Percentiles rank a stretch among this genome's conserved stretches.
Conservation (phyloP, 768 basidiomycete species). For the Boletus bicolor region DNA sequence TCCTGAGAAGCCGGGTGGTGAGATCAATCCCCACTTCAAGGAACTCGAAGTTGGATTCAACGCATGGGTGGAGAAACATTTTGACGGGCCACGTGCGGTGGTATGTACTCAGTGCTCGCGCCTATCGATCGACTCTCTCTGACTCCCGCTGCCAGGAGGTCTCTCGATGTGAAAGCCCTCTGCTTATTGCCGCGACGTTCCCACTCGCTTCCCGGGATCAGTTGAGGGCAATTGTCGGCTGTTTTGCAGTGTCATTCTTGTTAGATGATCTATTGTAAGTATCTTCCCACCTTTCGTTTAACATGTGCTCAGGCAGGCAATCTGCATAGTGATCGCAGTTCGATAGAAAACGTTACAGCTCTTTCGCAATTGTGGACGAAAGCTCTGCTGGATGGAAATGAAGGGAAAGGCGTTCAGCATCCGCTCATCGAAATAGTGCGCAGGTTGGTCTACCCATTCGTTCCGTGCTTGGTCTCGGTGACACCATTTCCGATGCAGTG, state of each 20-base stretch:
- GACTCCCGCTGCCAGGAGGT: too few relatives aligned
- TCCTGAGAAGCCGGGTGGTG: too few relatives aligned
- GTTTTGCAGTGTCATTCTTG: background rate
- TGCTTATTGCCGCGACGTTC: too few relatives aligned
- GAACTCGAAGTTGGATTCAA: too few relatives aligned
- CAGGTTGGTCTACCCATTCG: background rate
- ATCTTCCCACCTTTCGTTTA: background rate
- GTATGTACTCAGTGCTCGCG: too few relatives aligned
- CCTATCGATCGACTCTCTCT: too few relatives aligned
- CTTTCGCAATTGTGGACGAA: background rate
- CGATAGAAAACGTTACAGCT: background rate
- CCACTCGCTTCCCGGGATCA: slow-evolving; percentile 16
- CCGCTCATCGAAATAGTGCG: background rate
- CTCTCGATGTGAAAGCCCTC: too few relatives aligned
- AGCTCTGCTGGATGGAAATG: background rate
- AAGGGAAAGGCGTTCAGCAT: background rate
- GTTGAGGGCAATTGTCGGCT: slow-evolving; percentile 26
- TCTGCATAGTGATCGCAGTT: background rate
- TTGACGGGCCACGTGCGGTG: too few relatives aligned
- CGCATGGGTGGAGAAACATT: too few relatives aligned
- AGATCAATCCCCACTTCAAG: too few relatives aligned
- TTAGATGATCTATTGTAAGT: background rate
- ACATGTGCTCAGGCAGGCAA: background rate
- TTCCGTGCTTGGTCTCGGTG: background rate
- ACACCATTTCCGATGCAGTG: background rate